A percentile compares a stretch with the other conserved stretches of the same genome.
Conservation (phyloP, 129 eudicot species). For the Flaveria trinervia region DNA sequence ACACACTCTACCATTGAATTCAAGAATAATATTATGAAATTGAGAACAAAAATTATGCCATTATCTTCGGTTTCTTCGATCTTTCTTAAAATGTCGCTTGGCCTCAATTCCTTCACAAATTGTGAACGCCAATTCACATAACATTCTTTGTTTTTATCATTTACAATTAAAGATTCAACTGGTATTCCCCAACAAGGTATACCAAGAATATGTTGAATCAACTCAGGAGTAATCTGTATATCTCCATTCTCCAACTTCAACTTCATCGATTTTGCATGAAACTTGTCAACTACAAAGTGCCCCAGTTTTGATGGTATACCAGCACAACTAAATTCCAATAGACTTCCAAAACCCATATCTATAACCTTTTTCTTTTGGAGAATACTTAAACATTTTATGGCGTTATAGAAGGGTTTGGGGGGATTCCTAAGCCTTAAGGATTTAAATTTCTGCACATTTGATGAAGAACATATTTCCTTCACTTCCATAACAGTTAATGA, state of each 20-base stretch:
- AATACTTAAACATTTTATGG: neutral
- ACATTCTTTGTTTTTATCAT: conserved; percentile 2
- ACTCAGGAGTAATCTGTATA: neutral
- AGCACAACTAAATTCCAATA: neutral
- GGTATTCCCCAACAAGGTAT: neutral
- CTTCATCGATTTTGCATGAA: neutral
- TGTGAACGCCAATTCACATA: conserved; percentile 6
- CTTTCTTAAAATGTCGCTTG: conserved; percentile 1
- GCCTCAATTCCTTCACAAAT: conserved; percentile 6
- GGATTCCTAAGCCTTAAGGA: neutral
- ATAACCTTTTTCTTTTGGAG: conserved; percentile 2
- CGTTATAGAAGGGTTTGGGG: neutral
- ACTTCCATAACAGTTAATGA: neutral
- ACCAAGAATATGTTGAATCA: neutral
- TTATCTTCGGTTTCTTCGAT: neutral
- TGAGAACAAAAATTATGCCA: neutral
- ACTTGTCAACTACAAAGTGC: neutral
- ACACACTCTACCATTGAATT: neutral
- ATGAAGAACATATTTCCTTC: neutral
- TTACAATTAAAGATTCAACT: neutral
- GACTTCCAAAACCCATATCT: conserved; percentile 1
- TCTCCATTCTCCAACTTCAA: conserved; percentile 5
- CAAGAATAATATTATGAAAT: conserved; percentile 2
- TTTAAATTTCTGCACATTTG: neutral
- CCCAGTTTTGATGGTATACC: neutral